Conservation (phyloP, 177 flowering plant species). For the Vitis hybrid region DNA sequence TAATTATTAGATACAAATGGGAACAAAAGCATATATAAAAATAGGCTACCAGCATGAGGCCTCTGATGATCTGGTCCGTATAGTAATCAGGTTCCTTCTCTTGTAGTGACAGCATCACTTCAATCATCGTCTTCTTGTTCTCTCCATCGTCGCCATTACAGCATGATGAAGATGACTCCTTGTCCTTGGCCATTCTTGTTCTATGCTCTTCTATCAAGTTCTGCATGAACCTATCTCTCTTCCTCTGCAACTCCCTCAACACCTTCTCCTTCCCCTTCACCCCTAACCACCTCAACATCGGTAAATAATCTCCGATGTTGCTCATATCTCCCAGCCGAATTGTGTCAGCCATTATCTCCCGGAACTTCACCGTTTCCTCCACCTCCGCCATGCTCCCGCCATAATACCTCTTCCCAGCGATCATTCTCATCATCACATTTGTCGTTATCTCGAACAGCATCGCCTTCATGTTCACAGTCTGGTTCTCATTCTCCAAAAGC, state of each 20-base stretch:
- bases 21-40: neutral
- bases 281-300: slow-evolving; percentile 14
- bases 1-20: no score
- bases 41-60: slow-evolving; percentile 3
- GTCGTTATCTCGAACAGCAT: neutral
- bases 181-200: neutral
- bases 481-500: neutral
- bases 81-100: slow-evolving; percentile 14
- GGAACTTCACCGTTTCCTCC: slow-evolving; percentile 9
- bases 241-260: neutral
- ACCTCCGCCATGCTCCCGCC: neutral
- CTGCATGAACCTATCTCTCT: slow-evolving; percentile 14
- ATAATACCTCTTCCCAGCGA: slow-evolving; percentile 6
- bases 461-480: neutral
- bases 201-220: slow-evolving; percentile 6
- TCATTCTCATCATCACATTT: slow-evolving; percentile 11
- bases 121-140: slow-evolving; percentile 8
- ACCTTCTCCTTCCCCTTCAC: slow-evolving; percentile 10
- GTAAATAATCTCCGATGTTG: slow-evolving; percentile 13
- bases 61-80: neutral
- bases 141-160: neutral
- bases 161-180: neutral
- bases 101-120: slow-evolving; percentile 2
- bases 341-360: slow-evolving; percentile 1
- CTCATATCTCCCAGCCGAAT: neutral